These are phyloP conservation scores for Fusarium vanettenii DNA, from an alignment of 2,329 filamentous ascomycete genomes.

Conservation along the genomic window DNA sequence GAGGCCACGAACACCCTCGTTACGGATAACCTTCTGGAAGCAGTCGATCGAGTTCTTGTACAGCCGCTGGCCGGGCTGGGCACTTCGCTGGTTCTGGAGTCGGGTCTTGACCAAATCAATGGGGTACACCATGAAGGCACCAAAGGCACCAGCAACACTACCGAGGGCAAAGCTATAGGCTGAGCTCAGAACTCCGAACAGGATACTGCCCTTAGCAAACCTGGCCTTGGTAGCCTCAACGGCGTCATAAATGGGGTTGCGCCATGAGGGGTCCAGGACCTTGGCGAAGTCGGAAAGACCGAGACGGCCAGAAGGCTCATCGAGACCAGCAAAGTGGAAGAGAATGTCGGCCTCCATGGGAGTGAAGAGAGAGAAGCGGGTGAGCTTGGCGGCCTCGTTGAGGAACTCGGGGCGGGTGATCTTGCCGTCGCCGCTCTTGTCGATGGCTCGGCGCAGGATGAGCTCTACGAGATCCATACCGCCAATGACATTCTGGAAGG, in stretches of 20 bases:
- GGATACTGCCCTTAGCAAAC: conserved; percentile 51
- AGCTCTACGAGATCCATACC: conserved; percentile 98
- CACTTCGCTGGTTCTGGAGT: conserved; percentile 94
- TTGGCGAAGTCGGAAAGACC: conserved; percentile 89
- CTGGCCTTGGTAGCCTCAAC: conserved; percentile 60
- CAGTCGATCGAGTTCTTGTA: conserved; percentile 99
- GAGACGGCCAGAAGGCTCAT: conserved; percentile 88
- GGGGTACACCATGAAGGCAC: conserved; percentile 99
- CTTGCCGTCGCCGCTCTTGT: conserved; percentile 87
- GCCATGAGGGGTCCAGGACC: conserved; percentile 94
- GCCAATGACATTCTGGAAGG: conserved; percentile 97
- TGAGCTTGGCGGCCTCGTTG: conserved; percentile 90
- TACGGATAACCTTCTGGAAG: conserved; percentile 89
- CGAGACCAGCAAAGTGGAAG: conserved; percentile 96
- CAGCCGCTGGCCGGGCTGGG: conserved; percentile 83
- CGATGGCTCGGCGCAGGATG: conserved; percentile 87
- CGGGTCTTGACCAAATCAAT: conserved; percentile 99
- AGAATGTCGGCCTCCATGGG: conserved; percentile 99
- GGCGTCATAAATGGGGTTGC: conserved; percentile 66
- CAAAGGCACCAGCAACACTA: conserved; percentile 92
- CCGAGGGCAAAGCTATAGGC: conserved; percentile 92
- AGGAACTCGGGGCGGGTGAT: conserved; percentile 95
- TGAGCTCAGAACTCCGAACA: conserved; percentile 74
- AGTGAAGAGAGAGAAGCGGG: conserved; percentile 94
- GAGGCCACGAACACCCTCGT: conserved; percentile 88